Evolutionary conservation across 768 basidiomycete species (phyloP).

Genomic region (Suillus occidentalis): DNA sequence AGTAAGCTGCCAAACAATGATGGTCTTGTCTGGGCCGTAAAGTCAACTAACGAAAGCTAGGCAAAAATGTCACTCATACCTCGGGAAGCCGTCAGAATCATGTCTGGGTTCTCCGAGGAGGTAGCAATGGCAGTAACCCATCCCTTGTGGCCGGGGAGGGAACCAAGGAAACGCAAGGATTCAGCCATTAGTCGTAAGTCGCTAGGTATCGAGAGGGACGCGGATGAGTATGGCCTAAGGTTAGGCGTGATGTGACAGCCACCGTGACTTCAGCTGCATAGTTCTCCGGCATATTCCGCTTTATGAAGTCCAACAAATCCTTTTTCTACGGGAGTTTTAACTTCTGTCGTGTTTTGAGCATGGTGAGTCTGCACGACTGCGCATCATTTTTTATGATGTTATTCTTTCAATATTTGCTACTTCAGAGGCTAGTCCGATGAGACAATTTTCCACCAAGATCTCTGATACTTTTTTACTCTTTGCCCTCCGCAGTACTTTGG

Average conservation of each 20-base stretch:
- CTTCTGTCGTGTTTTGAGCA: slow-evolving; percentile 8
- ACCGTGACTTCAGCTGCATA: slow-evolving; percentile 64
- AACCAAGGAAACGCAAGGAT: slow-evolving; percentile 88
- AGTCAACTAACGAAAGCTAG: slow-evolving; percentile 22
- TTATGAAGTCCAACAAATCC: not conserved
- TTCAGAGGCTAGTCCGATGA: slow-evolving; percentile 63
- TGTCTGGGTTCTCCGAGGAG: slow-evolving; percentile 97
- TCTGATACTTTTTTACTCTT: slow-evolving; percentile 41
- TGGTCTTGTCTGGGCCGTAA: slow-evolving; percentile 85
- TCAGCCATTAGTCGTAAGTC: slow-evolving; percentile 62
- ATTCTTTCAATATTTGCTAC: slow-evolving; percentile 64
- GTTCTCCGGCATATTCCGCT: slow-evolving; percentile 41
- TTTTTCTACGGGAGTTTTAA: not conserved
- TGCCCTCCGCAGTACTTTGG: not conserved
- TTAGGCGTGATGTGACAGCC: slow-evolving; percentile 53
- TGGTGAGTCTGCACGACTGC: slow-evolving; percentile 11
- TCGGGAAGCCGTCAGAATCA: slow-evolving; percentile 97
- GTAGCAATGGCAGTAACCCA: slow-evolving; percentile 99
- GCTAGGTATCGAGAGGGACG: slow-evolving; percentile 24
- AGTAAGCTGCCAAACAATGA: slow-evolving; percentile 99
- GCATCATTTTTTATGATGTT: slow-evolving; percentile 36
- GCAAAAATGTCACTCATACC: slow-evolving; percentile 50
- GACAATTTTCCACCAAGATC: slow-evolving; percentile 73
- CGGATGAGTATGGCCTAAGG: slow-evolving; percentile 22
- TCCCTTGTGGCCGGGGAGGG: slow-evolving; percentile 90